phyloP scores from a whole-genome alignment of 805 yeast genomes.

The Candida chauliodis region DNA sequence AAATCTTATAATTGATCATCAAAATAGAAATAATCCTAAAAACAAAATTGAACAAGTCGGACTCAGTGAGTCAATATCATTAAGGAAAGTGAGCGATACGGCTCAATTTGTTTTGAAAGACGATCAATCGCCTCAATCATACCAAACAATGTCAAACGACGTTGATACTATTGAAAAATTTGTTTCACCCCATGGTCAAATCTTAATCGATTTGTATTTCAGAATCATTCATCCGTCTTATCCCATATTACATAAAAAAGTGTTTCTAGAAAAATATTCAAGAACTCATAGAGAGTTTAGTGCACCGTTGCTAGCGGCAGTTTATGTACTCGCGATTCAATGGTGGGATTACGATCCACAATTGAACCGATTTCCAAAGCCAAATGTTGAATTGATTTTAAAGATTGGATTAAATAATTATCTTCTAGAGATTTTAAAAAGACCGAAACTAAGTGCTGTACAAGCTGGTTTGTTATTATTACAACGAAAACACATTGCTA shows the following conservation, averaged over 20 bases:
- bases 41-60: constrained; percentile 74
- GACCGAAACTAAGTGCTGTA: constrained; percentile 88
- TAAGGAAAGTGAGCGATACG: constrained; percentile 75
- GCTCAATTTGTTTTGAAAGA: constrained; percentile 77
- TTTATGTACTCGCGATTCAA: constrained; percentile 80
- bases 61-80: constrained; percentile 57
- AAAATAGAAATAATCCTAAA: constrained; percentile 17
- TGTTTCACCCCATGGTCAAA: constrained; percentile 90
- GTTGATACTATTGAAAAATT: constrained; percentile 81
- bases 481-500: constrained; percentile 52
- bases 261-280: constrained; percentile 84
- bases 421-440: constrained; percentile 71
- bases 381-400: constrained; percentile 54
- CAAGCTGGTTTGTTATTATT: constrained; percentile 81
- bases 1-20: constrained; percentile 49
- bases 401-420: constrained; percentile 59
- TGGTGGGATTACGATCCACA: constrained; percentile 93
- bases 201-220: constrained; percentile 75
- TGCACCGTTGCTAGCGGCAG: constrained; percentile 88
- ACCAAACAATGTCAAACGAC: constrained; percentile 66
- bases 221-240: constrained; percentile 85
- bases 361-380: constrained; percentile 71
- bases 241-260: constrained; percentile 88
- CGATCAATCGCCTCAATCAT: constrained; percentile 71
- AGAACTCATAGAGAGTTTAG: constrained; percentile 89